Evolutionary conservation across 805 yeast genomes (phyloP), one percentile per base, ranked within the genome.

Genomic region (Schizosaccharomyces octosporus): DNA sequence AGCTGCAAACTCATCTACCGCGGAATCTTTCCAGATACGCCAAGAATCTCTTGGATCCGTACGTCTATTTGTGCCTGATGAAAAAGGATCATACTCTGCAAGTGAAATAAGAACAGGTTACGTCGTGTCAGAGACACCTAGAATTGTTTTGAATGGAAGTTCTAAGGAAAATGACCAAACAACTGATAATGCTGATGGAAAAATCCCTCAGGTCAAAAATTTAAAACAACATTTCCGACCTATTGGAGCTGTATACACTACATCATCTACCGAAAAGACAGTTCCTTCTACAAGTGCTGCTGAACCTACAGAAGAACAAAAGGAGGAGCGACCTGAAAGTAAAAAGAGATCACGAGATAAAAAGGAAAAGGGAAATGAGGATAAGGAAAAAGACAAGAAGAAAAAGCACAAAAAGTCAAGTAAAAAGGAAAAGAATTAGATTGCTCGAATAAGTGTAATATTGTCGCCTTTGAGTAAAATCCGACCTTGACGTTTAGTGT

Each of bases 401-500:
- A 51, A 51, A 51, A 51, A 51, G 13, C 57, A 51, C 21, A 51
- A 51, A 29, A 51, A 51, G 36, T 24, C 36, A 21, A 51, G 57
- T 29, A 24, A 24, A 48, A 43, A 48, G 36, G 36, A 51, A 29
- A 31, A 48, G 59, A 29, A 60, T 17, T 51, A 51, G 36, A 51
- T 7, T 59, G 29, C 41, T 48, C 41, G 51, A 5, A 93, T 84
- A 62, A 90, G 73, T 7, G 95, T 84, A 57, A 93, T 86, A 69
- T 88, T 93, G 69, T 93, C 99, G 3, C 99, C 98, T 71, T 93
- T 93, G 62, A 93, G 74, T 65, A 93, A 70, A 29, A 93, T 79
- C 63, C 85, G 66, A 24, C 76, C 75, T 62, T 70, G 62, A 17
- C 17, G 21, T 36, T 17, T 21, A 31, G 7, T 19, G 57, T 42